A percentile compares a stretch with the other conserved stretches of the same genome.
Conservation (phyloP, 306 rosid species). For the Pachyrhizus erosus region DNA sequence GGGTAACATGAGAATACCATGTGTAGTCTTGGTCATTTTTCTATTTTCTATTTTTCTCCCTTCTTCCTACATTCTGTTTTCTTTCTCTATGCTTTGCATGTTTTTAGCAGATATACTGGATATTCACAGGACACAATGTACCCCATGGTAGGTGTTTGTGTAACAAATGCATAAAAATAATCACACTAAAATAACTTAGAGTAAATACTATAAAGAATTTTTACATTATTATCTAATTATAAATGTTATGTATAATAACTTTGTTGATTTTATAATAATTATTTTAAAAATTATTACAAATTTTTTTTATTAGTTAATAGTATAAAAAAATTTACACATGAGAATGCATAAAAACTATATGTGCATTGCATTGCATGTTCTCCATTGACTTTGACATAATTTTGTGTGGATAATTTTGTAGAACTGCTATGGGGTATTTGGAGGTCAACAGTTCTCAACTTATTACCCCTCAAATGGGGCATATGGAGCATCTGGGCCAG, state of each 20-base stretch:
- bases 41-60: background rate
- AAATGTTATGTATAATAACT: background rate
- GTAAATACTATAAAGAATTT: background rate
- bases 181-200: background rate
- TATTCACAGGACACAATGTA: constrained; percentile 66
- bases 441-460: constrained; percentile 69
- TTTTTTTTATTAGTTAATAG: too few relatives aligned
- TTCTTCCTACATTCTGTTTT: background rate
- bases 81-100: background rate
- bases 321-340: too few relatives aligned
- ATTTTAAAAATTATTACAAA: too few relatives aligned
- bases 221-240: background rate
- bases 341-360: too few relatives aligned
- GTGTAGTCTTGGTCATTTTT: background rate
- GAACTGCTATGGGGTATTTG: constrained; percentile 69
- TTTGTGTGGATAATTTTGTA: constrained; percentile 36
- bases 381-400: constrained; percentile 32
- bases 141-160: constrained; percentile 63
- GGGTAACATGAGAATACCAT: constrained; percentile 56
- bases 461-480: constrained; percentile 56
- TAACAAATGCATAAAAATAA: background rate
- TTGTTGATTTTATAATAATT: background rate
- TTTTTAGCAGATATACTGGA: constrained; percentile 61
- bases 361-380: background rate
- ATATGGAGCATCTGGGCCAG: constrained; percentile 60